These are phyloP conservation scores for Epicoccum sorghinum DNA, from an alignment of 2,329 filamentous ascomycete species.

Conservation along the genomic window DNA sequence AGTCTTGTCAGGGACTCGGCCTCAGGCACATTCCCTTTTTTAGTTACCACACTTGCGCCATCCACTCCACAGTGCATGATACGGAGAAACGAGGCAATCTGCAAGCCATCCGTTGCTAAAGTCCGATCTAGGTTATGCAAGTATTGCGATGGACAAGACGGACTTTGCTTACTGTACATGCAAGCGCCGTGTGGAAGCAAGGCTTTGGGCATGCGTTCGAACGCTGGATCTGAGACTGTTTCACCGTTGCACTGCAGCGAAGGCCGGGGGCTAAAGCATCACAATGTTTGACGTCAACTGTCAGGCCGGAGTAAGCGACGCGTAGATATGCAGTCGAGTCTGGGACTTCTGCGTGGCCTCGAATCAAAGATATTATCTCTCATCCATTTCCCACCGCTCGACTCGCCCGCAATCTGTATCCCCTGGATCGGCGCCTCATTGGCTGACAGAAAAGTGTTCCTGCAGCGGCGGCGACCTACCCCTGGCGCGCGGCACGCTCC, in stretches of 20 bases:
- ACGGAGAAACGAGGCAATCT: slow-evolving; percentile 1
- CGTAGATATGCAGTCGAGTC: slow-evolving; percentile 5
- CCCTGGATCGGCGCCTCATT: slow-evolving; percentile 12
- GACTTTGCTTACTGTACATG: slow-evolving; percentile 4
- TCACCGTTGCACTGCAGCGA: slow-evolving; percentile 11
- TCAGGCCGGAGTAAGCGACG: slow-evolving; percentile 7
- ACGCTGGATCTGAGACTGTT: slow-evolving; percentile 14
- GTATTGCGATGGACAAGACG: slow-evolving; percentile 10
- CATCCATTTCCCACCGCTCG: slow-evolving; percentile 3
- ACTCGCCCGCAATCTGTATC: not conserved
- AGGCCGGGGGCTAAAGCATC: slow-evolving; percentile 10
- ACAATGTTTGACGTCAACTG: slow-evolving; percentile 7
- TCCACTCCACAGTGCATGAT: slow-evolving; percentile 1
- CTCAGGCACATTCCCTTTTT: slow-evolving; percentile 11
- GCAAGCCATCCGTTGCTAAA: slow-evolving; percentile 13
- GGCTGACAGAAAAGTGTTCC: slow-evolving; percentile 29
- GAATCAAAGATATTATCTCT: slow-evolving; percentile 5
- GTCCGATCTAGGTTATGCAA: slow-evolving; percentile 10
- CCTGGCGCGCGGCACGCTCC: slow-evolving; percentile 32
- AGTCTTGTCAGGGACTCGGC: slow-evolving; percentile 5
- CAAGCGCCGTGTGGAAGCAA: not conserved
- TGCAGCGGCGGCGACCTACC: slow-evolving; percentile 25
- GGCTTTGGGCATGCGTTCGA: slow-evolving; percentile 12
- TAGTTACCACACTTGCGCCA: slow-evolving; percentile 8
- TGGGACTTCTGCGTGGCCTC: slow-evolving; percentile 3